Base-by-base conservation (phyloP, 371 early-diverging fungal species). In the Mucor plumbeus region DNA sequence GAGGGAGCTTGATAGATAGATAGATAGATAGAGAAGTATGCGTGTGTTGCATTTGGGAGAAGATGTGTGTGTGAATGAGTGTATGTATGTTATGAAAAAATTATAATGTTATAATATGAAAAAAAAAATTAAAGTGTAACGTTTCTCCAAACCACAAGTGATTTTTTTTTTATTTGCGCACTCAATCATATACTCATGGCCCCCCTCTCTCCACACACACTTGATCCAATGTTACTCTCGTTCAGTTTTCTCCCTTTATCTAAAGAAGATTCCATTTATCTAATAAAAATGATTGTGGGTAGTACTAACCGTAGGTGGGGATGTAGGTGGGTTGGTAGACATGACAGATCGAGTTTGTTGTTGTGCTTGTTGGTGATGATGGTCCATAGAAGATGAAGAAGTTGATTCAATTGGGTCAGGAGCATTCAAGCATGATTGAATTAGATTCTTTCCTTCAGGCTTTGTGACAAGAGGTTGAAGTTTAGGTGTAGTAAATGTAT, bases 401-500 rank as follows among this genome's bases (percentile, higher is more conserved):
- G 61, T 53, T 48, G 57, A 17, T 14, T 62, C 63, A 19, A 71
- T 73, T 68, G 80, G 78, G 68, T 93, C 94, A 13, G 91, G 89
- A 26, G 90, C 87, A 70, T 95, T 96, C 44, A 98, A 81, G 70
- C 97, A 98, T 4, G 92, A 80, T 74, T 97, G 97, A 62, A 98
- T 98, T 35, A 97, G 78, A 67, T 90, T 91, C 75, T 94, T 93
- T 61, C 95, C 95, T 69, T 95, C 96, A 10, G 95, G 86, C 74
- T 94, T 90, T 39, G 94, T 92, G 40, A 99, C 94, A 19, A 99
- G 82, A 10, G 97, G 96, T 76, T 95, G 95, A 34, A 99, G 85
- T 76, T 96, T 97, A 26, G 95, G 93, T 11, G 99, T 98, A 15
- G 98, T 96, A 77, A 96, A 98, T 2, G 99, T 97, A 79, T 97